Base-by-base conservation (phyloP, 1,284 basidiomycete species). In the Marasmius sp. region DNA sequence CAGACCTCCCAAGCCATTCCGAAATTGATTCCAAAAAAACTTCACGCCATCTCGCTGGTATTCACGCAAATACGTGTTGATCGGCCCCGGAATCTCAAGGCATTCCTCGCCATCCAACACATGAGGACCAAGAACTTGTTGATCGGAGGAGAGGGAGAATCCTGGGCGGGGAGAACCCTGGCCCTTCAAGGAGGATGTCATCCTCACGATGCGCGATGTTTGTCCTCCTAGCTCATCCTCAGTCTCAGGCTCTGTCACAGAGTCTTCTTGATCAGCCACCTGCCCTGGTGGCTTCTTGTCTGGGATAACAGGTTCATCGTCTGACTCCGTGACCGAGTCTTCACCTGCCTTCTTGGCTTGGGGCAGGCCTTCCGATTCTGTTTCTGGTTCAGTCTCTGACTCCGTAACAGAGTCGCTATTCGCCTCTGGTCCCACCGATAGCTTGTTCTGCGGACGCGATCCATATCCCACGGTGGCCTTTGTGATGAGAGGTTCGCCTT, bases 21-120 rank as follows among this genome's bases (percentile, higher is more conserved):
- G 72, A 70, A 88, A 95, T 38, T 85, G 79, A 7, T 82, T 76
- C 74, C 83, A 94, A 59, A 96, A 83, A 71, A 95, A 95, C 39
- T 76, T 73, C 14, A 92, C 83, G 12, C 94, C 94, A 22, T 94
- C 89, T 34, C 92, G 82, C 69, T 96, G 94, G 68, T 96, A 96
- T 55, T 88, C 85, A 58, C 94, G 86, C 34, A 95, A 78, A 70
- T 88, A 91, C 0, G 86, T 87, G 71, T 95, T 95, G 66, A 95
- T 88, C 2, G 86, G 72, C 3, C 80, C 82, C 0, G 94, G 92
- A 6, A 95, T 83, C 64, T 77, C 76, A n/a, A 84, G 77, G 34
- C 74, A 71, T 54, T 78, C 69, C 22, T 74, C 74, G 51, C 69
- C 68, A 63, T 87, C 84, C 18, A 90, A 75, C 33, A 83, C 66